These are phyloP conservation scores for Botrytis porri DNA, from an alignment of 2,329 filamentous ascomycete species.

Conservation along the genomic window DNA sequence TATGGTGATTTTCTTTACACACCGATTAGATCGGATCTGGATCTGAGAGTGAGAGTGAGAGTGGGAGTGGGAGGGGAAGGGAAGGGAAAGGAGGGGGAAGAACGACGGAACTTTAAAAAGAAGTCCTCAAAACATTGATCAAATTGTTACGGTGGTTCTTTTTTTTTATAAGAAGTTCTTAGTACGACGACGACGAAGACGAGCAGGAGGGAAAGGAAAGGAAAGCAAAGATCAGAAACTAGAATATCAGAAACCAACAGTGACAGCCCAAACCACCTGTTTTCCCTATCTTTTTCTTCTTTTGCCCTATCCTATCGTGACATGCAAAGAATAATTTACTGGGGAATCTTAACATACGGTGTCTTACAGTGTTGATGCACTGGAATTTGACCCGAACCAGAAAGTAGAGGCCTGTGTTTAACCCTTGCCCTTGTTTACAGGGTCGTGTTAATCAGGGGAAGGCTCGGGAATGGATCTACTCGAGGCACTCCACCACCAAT, in stretches of 20 bases:
- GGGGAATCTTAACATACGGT: constrained; percentile 2
- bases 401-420: neutral
- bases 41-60: too few relatives aligned
- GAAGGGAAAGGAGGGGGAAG: neutral
- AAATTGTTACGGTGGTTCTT: neutral
- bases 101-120: neutral
- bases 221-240: neutral
- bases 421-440: constrained; percentile 4
- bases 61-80: neutral
- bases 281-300: neutral
- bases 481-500: neutral
- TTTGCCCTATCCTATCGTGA: constrained; percentile 14
- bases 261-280: neutral
- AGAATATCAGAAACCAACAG: neutral
- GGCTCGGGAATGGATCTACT: constrained; percentile 2
- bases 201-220: neutral
- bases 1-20: neutral
- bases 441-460: constrained; percentile 17
- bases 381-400: neutral
- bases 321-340: neutral
- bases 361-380: neutral
- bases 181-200: neutral
- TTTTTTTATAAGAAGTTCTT: too few relatives aligned
- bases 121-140: neutral
- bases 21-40: neutral